These are phyloP conservation scores for Debaryomyces sp. DNA, from an alignment of 1,139 yeast species.

Conservation along the genomic window DNA sequence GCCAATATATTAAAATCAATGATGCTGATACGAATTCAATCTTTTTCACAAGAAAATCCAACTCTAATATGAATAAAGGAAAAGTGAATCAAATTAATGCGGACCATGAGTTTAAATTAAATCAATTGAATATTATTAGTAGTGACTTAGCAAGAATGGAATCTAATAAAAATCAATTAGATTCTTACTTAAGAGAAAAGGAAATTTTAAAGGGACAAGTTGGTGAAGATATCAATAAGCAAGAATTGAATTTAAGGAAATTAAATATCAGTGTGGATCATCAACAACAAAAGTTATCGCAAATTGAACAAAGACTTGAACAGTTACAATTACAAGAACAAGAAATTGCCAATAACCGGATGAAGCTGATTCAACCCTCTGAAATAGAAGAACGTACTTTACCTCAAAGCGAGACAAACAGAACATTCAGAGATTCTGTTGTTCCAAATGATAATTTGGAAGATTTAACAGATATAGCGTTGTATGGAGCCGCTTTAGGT, in stretches of 20 bases:
- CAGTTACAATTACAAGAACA: conserved; percentile 24
- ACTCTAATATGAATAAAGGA: conserved; percentile 8
- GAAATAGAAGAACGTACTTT: background rate
- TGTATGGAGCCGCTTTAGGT: conserved; percentile 40
- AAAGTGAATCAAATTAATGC: conserved; percentile 9
- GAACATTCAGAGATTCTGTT: conserved; percentile 17
- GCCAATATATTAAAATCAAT: conserved; percentile 64
- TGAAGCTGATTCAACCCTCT: background rate
- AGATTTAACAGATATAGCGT: conserved; percentile 49
- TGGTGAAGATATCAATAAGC: conserved; percentile 21
- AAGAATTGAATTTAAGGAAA: conserved; percentile 16
- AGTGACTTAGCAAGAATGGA: conserved; percentile 24
- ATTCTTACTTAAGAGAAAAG: conserved; percentile 24
- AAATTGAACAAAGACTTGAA: conserved; percentile 30
- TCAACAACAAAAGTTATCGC: conserved; percentile 17
- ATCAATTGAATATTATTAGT: conserved; percentile 22
- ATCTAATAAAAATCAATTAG: conserved; percentile 23
- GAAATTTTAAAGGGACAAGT: conserved; percentile 23
- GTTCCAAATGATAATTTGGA: conserved; percentile 32
- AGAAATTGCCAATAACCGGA: conserved; percentile 7
- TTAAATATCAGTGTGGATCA: conserved; percentile 18
- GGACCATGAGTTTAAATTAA: conserved; percentile 16
- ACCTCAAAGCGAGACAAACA: background rate
- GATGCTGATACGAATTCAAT: conserved; percentile 25
- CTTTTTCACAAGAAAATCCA: conserved; percentile 34